Conservation (phyloP, 2,329 filamentous ascomycete species). For the Botrytis byssoidea region DNA sequence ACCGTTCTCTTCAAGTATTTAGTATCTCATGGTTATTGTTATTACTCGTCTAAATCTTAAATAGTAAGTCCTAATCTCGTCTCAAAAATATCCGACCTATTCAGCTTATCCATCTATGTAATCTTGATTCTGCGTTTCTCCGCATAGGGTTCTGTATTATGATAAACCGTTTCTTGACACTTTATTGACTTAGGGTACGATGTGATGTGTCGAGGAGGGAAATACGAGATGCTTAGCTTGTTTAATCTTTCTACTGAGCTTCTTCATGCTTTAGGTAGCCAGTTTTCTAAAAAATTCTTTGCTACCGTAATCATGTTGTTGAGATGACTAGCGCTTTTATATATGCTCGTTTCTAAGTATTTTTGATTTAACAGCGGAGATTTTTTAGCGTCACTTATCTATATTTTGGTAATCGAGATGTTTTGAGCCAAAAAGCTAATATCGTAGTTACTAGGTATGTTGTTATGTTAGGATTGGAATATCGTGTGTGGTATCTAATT, state of each 20-base stretch:
- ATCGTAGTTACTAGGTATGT: background rate
- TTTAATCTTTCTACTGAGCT: background rate
- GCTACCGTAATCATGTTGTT: background rate
- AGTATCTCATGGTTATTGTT: background rate
- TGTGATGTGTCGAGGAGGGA: background rate
- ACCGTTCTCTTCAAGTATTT: background rate
- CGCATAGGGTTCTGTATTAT: background rate
- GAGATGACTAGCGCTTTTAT: background rate
- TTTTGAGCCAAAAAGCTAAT: background rate
- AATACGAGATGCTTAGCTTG: background rate
- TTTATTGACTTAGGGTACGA: background rate
- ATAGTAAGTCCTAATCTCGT: background rate
- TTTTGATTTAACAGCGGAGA: background rate
- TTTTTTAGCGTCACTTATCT: too few relatives aligned
- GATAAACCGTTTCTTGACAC: background rate
- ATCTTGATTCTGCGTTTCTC: background rate
- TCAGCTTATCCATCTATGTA: background rate
- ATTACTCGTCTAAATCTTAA: background rate
- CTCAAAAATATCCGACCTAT: background rate
- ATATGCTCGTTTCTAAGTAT: background rate
- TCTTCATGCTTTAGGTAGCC: background rate
- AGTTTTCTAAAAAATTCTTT: fast-evolving
- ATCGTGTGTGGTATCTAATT: background rate
- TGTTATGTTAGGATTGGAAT: background rate
- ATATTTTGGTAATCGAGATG: too few relatives aligned